Base-by-base conservation (phyloP, 179 eudicot genomes). In the Spinacia oleracea region DNA sequence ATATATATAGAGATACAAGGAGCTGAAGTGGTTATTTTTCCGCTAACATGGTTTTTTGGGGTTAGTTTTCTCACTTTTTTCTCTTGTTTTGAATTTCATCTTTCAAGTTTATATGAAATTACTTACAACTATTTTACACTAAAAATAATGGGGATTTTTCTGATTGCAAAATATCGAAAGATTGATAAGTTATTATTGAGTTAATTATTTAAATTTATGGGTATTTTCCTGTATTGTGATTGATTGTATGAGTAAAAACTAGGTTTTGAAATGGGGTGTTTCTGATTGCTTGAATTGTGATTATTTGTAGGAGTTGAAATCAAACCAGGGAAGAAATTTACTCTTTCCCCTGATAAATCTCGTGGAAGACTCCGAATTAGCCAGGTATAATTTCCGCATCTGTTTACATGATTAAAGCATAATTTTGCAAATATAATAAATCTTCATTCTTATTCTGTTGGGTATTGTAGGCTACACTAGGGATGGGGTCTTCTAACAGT, bases 361-460 rank as follows among this genome's bases (percentile, higher is more conserved):
- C 73, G 82, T 67, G 90, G 92, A 75, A 85, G 91, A 75, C 90
- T 93, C 27, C 93, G 85, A 43, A 85, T 93, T 82, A 84, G 95
- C 43, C 98, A 92, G 97, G 98, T 89, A 72, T 9, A n/a, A 2
- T 15, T n/a, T 69, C 14, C 70, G 27, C 2, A 25, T 27, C 8
- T 20, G 18, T 21, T 18, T 20, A 20, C 25, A 1, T 20, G 53
- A 48, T 14, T 14, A 15, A 48, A 38, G 40, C 40, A 38, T n/a
- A n/a, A 14, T 0, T 15, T 48, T 48, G 53, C 20, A 48, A 48
- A 48, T 48, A 48, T 48, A n/a, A n/a, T n/a, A n/a, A n/a, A n/a
- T n/a, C n/a, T 20, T 70, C 1, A 20, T 11, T 72, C 1, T 0
- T 35, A 25, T 69, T 15, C 72, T 60, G 4, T 53, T 51, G 45